phyloP scores from a whole-genome alignment of 352 stramenopile genomes.

The Phytophthora ramorum region DNA sequence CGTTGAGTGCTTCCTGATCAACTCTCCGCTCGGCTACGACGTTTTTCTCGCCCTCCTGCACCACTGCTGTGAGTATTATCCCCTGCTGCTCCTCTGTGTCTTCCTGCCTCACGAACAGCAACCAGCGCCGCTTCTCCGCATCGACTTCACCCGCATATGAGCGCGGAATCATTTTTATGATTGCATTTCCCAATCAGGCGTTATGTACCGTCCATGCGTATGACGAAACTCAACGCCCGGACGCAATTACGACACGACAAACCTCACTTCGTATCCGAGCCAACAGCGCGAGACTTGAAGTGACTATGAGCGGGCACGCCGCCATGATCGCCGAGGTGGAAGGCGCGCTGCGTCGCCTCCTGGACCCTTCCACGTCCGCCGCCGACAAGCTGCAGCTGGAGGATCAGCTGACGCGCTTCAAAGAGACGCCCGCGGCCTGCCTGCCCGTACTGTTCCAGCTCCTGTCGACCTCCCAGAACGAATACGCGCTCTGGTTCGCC shows the following conservation, averaged over 20 bases:
- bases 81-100: slow-evolving; percentile 6
- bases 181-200: slow-evolving; percentile 2
- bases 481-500: slow-evolving; percentile 85
- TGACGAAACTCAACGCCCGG: not conserved
- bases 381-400: slow-evolving; percentile 62
- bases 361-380: slow-evolving; percentile 62
- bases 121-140: slow-evolving; percentile 28
- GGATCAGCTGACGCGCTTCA: slow-evolving; percentile 67
- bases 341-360: slow-evolving; percentile 55
- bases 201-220: not conserved
- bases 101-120: slow-evolving; percentile 47
- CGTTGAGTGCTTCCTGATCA: slow-evolving; percentile 32
- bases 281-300: not conserved
- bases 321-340: slow-evolving; percentile 72
- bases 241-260: not conserved
- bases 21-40: slow-evolving; percentile 49
- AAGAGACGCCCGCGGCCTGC: slow-evolving; percentile 54
- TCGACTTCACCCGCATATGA: slow-evolving; percentile 46
- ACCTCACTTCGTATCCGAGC: not conserved
- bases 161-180: slow-evolving; percentile 21
- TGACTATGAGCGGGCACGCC: slow-evolving; percentile 30
- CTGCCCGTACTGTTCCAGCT: slow-evolving; percentile 76
- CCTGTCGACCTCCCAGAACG: slow-evolving; percentile 61
- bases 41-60: slow-evolving; percentile 4
- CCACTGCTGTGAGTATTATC: slow-evolving; percentile 49